These are phyloP conservation scores for Chenopodium berlandieri DNA, from an alignment of 148 eudicot species.

Conservation along the genomic window DNA sequence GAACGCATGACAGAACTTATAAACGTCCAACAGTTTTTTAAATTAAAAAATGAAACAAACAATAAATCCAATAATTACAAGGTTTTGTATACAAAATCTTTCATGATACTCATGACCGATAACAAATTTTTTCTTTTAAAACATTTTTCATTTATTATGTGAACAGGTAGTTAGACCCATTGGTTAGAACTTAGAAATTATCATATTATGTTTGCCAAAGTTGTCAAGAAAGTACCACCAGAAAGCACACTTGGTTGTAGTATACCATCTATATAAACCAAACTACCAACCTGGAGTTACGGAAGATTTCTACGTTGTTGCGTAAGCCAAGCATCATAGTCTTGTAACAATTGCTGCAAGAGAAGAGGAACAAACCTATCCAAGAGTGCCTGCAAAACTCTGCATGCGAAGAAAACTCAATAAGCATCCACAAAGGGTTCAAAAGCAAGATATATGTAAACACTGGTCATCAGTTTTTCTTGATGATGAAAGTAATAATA, in stretches of 20 bases:
- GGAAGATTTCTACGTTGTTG: conserved; percentile 33
- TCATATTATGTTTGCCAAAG: background rate
- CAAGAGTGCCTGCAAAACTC: conserved; percentile 83
- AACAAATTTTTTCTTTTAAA: background rate
- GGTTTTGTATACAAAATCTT: background rate
- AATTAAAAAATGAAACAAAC: background rate
- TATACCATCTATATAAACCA: conserved; percentile 15
- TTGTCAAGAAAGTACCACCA: background rate
- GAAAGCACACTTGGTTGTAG: background rate
- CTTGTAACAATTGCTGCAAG: conserved; percentile 50
- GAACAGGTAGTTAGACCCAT: background rate
- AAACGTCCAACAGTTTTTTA: no score
- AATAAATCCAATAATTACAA: background rate
- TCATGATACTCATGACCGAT: background rate
- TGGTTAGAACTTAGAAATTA: background rate
- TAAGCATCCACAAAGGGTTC: background rate
- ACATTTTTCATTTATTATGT: background rate
- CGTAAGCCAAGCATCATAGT: conserved; percentile 63
- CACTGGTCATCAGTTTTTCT: background rate
- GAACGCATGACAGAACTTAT: background rate
- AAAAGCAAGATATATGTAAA: background rate
- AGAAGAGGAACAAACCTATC: conserved; percentile 81
- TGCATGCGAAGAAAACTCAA: conserved; percentile 28
- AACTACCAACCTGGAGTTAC: conserved; percentile 17
- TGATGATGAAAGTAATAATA: no score